Conservation (phyloP, 1,139 yeast genomes). For the Arxiozyma heterogenica region DNA sequence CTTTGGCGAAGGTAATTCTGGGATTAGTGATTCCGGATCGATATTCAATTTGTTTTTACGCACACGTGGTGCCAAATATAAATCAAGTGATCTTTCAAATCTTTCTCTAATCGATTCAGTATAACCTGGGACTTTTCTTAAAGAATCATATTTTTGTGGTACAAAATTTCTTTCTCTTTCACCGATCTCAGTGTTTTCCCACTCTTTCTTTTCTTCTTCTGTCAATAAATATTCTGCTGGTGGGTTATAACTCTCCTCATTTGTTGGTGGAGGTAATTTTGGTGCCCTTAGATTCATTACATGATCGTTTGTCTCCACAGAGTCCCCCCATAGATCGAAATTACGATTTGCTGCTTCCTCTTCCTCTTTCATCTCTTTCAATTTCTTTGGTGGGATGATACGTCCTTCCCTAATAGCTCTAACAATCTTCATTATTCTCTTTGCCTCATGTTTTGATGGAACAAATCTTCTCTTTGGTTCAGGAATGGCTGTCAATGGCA, state of each 20-base stretch:
- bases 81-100: conserved; percentile 87
- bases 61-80: conserved; percentile 92
- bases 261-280: conserved; percentile 88
- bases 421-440: conserved; percentile 91
- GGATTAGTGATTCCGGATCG: conserved; percentile 92
- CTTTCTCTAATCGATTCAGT: conserved; percentile 76
- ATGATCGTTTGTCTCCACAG: conserved; percentile 53
- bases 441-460: conserved; percentile 95
- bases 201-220: conserved; percentile 65
- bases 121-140: conserved; percentile 93
- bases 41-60: conserved; percentile 85
- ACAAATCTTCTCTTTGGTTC: conserved; percentile 96
- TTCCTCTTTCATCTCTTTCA: conserved; percentile 43
- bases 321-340: conserved; percentile 82
- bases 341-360: conserved; percentile 41
- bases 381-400: conserved; percentile 64
- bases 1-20: conserved; percentile 93
- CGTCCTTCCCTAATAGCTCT: conserved; percentile 94
- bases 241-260: conserved; percentile 94
- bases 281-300: conserved; percentile 93
- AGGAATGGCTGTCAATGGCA: conserved; percentile 89
- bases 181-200: conserved; percentile 63
- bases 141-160: conserved; percentile 72
- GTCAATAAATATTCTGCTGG: conserved; percentile 86
- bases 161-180: conserved; percentile 74